A percentile compares a stretch with the other conserved stretches of the same genome.
phyloP scores from a whole-genome alignment of 2,329 filamentous ascomycete genomes.

The Colletotrichum cereale region DNA sequence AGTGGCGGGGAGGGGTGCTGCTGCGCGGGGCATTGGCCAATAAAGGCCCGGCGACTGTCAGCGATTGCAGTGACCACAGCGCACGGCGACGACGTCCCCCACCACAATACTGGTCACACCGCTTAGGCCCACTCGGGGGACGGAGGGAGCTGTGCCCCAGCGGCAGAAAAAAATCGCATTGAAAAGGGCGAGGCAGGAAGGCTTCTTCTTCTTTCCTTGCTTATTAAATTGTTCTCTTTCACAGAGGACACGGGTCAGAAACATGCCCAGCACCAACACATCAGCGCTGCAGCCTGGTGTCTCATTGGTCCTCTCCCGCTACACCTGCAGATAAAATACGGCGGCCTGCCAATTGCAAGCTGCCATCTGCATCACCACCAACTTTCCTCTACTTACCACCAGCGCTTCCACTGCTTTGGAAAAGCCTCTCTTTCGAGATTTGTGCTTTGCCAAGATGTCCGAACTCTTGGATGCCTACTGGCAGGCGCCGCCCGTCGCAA shows the following conservation, averaged over 20 bases:
- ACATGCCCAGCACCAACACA: constrained; percentile 36
- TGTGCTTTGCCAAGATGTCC: constrained; percentile 37
- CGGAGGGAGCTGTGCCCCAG: constrained; percentile 1
- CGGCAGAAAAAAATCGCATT: constrained; percentile 39
- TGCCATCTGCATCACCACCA: constrained; percentile 27
- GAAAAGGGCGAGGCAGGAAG: constrained; percentile 34
- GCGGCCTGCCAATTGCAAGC: constrained; percentile 29
- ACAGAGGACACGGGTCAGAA: constrained; percentile 42
- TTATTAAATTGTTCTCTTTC: constrained; percentile 22
- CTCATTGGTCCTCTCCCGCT: constrained; percentile 32
- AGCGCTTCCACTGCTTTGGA: not conserved
- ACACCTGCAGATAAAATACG: constrained; percentile 32
- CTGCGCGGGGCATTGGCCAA: constrained; percentile 37
- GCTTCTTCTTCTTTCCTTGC: constrained; percentile 29
- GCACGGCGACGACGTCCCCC: constrained; percentile 12
- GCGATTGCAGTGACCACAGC: constrained; percentile 5
- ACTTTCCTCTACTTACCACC: constrained; percentile 19
- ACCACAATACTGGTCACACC: constrained; percentile 29
- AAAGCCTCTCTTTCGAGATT: constrained; percentile 10
- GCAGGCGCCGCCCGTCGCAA: constrained; percentile 56
- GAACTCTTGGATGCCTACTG: constrained; percentile 51
- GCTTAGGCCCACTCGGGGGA: constrained; percentile 22
- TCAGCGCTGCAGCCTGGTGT: constrained; percentile 40
- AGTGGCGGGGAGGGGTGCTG: constrained; percentile 9
- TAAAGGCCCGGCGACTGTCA: constrained; percentile 20